phyloP scores from a whole-genome alignment of 2,329 filamentous ascomycete species.

The Zasmidium cellare region DNA sequence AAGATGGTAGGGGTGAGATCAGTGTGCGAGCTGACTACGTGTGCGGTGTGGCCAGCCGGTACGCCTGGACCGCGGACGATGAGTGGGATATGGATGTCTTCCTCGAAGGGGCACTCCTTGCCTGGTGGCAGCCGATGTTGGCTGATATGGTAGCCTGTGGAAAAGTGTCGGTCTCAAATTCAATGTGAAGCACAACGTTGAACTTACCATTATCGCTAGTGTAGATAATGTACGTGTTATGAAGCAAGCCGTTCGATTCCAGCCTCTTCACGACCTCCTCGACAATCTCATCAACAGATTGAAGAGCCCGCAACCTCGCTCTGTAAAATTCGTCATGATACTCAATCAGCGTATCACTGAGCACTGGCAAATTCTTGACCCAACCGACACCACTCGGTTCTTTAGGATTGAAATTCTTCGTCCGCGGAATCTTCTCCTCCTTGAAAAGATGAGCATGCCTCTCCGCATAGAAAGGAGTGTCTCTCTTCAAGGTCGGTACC shows the following conservation, averaged over 20 bases:
- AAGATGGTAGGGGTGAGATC: constrained; percentile 41
- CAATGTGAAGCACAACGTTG: too few relatives aligned
- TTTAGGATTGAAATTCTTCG: constrained; percentile 54
- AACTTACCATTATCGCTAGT: constrained; percentile 39
- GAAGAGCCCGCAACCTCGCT: constrained; percentile 50
- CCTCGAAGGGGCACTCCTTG: constrained; percentile 39
- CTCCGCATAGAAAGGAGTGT: constrained; percentile 23
- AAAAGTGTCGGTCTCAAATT: neutral
- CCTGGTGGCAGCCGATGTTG: constrained; percentile 41
- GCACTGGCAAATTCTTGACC: constrained; percentile 44
- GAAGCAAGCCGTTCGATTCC: constrained; percentile 43
- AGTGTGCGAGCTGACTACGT: constrained; percentile 39
- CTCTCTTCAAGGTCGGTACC: constrained; percentile 10
- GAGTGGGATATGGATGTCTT: constrained; percentile 41
- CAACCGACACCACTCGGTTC: constrained; percentile 48
- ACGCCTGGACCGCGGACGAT: constrained; percentile 40
- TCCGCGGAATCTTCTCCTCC: constrained; percentile 61
- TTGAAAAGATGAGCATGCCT: constrained; percentile 64
- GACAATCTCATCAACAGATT: constrained; percentile 58
- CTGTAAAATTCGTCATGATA: constrained; percentile 57
- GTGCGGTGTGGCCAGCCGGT: constrained; percentile 26
- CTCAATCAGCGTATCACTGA: constrained; percentile 49
- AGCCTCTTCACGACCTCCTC: constrained; percentile 46
- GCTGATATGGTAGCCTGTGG: constrained; percentile 35
- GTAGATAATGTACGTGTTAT: constrained; percentile 49